Base-by-base conservation (phyloP, 805 yeast species). In the Kregervanrija delftensis region DNA sequence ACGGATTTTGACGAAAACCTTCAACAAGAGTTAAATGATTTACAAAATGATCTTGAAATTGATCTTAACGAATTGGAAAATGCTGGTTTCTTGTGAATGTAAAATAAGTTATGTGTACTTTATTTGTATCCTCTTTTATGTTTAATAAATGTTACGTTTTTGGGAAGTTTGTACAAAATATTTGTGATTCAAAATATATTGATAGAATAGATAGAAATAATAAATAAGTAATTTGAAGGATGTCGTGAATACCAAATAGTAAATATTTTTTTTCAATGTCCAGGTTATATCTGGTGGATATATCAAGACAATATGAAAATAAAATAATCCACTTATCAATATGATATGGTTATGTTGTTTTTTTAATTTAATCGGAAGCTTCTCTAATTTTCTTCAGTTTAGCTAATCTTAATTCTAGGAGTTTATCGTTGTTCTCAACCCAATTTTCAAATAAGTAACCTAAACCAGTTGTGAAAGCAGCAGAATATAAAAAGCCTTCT, bases 381-480 rank as follows among this genome's bases (percentile, higher is more conserved):
- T 63, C 68, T 55, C 74, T 66, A 30, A 68, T 59, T 37, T 63
- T 66, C 34, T 64, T 55, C 39, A 72, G 57, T 33, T 64, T 62
- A 15, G 58, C 54, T 31, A 69, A 53, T 54, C 75, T 63, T 35
- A 54, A 50, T 13, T 68, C 71, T 31, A 70, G 52, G 31, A 71
- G 50, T 30, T 52, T 51, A 44, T 70, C 69, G 48, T 69, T 70
- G 12, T 56, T 56, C 30, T 68, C 72, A 37, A 61, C 67, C 61
- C 69, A 58, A 36, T 56, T 44, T 47, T 67, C 63, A 50, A 67
- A 69, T 3, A 48, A 49, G 46, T 69, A 69, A 0, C 76, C 76
- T 31, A 70, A 42, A 2, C 64, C 72, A 4, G 67, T 63, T 69
- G 74, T 70, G 46, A 67, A 58, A 5, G 64, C 72, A n/a, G 69